A percentile compares a stretch with the other conserved stretches of the same genome.
These are phyloP conservation scores for Sporobolus alterniflorus DNA, from an alignment of 202 grass and related monocot genomes.

Conservation along the genomic window DNA sequence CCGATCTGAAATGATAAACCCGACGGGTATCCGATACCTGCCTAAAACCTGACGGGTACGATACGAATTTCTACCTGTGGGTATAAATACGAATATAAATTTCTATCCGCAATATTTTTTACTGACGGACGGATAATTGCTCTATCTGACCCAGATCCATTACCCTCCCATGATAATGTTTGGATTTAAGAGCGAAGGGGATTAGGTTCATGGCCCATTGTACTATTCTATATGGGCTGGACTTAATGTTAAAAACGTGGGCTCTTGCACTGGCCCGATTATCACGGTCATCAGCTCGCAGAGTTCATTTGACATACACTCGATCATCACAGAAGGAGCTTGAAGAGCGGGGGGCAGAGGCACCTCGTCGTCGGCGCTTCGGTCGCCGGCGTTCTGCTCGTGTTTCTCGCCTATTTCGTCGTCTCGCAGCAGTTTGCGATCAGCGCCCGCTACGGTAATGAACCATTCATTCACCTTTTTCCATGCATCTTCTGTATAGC, in stretches of 20 bases:
- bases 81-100: no score
- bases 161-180: no score
- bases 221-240: background rate
- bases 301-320: no score
- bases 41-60: no score
- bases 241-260: background rate
- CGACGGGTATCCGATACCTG: no score
- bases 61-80: no score
- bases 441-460: background rate
- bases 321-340: background rate
- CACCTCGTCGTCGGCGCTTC: background rate
- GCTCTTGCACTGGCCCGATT: background rate
- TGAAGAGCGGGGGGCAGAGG: background rate
- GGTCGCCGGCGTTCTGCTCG: background rate
- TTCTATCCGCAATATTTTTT: no score
- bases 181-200: conserved; percentile 24
- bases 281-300: no score
- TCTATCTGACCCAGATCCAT: no score
- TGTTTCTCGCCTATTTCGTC: background rate
- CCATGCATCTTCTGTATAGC: no score
- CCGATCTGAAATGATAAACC: no score
- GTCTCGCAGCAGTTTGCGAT: background rate
- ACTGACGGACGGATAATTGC: no score
- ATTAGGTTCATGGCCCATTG: conserved; percentile 39
- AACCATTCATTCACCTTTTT: background rate